These are phyloP conservation scores for Arctium lappa DNA, from an alignment of 129 eudicot genomes.

Conservation along the genomic window DNA sequence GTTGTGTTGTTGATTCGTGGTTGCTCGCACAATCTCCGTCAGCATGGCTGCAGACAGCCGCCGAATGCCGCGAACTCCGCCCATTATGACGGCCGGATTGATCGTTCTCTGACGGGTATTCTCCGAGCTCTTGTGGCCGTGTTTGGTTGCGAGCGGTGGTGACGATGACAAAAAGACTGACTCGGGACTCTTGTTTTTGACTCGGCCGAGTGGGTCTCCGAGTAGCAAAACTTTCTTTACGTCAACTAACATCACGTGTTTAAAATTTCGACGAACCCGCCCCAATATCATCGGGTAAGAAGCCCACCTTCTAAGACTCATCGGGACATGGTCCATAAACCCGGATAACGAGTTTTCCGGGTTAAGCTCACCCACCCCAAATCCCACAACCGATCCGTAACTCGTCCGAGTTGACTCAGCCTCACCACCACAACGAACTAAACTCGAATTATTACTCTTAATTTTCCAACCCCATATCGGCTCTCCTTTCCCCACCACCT, in stretches of 20 bases:
- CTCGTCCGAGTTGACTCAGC: constrained; percentile 62
- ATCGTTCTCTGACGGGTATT: constrained; percentile 23
- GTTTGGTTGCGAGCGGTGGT: constrained; percentile 4
- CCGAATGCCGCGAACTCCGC: constrained; percentile 65
- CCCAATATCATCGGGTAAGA: constrained; percentile 81
- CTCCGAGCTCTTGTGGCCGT: constrained; percentile 34
- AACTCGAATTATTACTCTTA: constrained; percentile 22
- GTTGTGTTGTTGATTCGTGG: constrained; percentile 29
- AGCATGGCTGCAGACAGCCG: constrained; percentile 49
- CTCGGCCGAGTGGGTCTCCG: constrained; percentile 73
- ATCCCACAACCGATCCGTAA: constrained; percentile 82
- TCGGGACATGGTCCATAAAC: constrained; percentile 60
- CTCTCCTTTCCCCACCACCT: constrained; percentile 43
- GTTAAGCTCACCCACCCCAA: constrained; percentile 79
- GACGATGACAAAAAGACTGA: constrained; percentile 32
- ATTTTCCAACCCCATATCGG: constrained; percentile 60
- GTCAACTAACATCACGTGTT: constrained; percentile 60
- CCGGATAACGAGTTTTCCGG: constrained; percentile 79
- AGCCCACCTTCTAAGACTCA: constrained; percentile 76
- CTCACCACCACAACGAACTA: constrained; percentile 23
- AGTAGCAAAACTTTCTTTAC: constrained; percentile 50
- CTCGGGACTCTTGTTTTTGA: constrained; percentile 55
- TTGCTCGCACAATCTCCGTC: constrained; percentile 43
- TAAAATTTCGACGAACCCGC: constrained; percentile 61
- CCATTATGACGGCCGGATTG: constrained; percentile 44